Evolutionary conservation across 2,329 filamentous ascomycete species (phyloP).

Genomic region (Dichotomopilus funicola): DNA sequence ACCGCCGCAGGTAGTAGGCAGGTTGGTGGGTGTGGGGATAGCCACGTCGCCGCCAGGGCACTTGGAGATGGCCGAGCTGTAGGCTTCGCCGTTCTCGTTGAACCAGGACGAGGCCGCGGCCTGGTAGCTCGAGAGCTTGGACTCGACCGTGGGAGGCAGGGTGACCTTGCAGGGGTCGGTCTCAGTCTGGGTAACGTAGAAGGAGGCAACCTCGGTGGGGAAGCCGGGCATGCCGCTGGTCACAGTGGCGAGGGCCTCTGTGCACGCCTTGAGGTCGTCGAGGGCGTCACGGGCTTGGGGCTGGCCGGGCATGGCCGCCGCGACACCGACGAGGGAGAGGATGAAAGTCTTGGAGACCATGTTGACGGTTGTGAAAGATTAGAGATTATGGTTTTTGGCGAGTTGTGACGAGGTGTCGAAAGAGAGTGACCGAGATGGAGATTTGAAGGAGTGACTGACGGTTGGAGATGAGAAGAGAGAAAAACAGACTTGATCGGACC

Average conservation of each 20-base stretch:
- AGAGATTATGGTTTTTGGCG: neutral
- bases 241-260: constrained; percentile 17
- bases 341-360: constrained; percentile 25
- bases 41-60: constrained; percentile 22
- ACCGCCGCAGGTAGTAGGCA: neutral
- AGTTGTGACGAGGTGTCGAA: neutral
- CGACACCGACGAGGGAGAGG: constrained; percentile 22
- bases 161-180: constrained; percentile 25
- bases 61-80: constrained; percentile 20
- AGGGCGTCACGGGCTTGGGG: constrained; percentile 25
- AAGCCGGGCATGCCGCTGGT: constrained; percentile 23
- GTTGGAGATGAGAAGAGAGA: too few relatives aligned
- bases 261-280: constrained; percentile 14
- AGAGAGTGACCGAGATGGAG: too few relatives aligned
- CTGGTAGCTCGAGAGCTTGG: neutral
- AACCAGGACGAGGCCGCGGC: constrained; percentile 23
- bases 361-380: constrained; percentile 4
- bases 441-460: too few relatives aligned
- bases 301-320: constrained; percentile 18
- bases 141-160: constrained; percentile 20
- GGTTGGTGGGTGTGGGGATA: constrained; percentile 4
- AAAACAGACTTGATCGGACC: too few relatives aligned
- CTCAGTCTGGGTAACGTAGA: constrained; percentile 13
- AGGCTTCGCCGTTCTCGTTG: constrained; percentile 17
- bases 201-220: constrained; percentile 20